A percentile compares a stretch with the other conserved stretches of the same genome.
Evolutionary conservation across 352 stramenopile species (phyloP).

Genomic region (Pythium chondricola): DNA sequence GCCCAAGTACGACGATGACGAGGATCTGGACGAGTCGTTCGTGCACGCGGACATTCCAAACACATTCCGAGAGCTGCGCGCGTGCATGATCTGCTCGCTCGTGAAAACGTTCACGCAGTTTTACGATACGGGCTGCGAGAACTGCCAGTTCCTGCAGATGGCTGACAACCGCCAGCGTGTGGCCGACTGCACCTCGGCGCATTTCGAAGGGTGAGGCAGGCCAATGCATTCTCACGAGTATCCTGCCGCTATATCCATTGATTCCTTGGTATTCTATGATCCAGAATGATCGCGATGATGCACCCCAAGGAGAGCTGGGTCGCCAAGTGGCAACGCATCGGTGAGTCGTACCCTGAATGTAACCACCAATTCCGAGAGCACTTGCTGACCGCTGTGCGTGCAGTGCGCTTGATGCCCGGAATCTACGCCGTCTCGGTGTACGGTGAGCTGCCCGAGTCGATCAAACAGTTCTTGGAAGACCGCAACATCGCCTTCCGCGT

Average conservation of each 20-base stretch:
- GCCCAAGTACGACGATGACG: slow-evolving; percentile 73
- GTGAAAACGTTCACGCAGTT: slow-evolving; percentile 89
- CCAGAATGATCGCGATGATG: slow-evolving; percentile 88
- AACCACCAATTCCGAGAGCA: not conserved
- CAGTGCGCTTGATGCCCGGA: slow-evolving; percentile 73
- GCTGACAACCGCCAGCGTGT: slow-evolving; percentile 85
- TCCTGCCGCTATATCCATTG: too few relatives aligned
- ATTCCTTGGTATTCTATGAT: too few relatives aligned
- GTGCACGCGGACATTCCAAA: slow-evolving; percentile 84
- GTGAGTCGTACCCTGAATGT: slow-evolving; percentile 16
- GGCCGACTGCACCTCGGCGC: slow-evolving; percentile 83
- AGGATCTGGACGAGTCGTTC: slow-evolving; percentile 73
- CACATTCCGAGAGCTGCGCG: slow-evolving; percentile 82
- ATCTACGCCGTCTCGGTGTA: slow-evolving; percentile 87
- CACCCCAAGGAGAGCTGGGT: slow-evolving; percentile 87
- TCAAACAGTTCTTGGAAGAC: slow-evolving; percentile 85
- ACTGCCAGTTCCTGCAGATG: slow-evolving; percentile 87
- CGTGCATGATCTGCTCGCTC: slow-evolving; percentile 86
- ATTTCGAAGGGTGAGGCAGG: slow-evolving; percentile 90
- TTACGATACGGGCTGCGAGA: slow-evolving; percentile 87
- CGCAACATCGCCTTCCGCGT: slow-evolving; percentile 82
- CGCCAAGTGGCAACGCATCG: slow-evolving; percentile 85
- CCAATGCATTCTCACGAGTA: too few relatives aligned
- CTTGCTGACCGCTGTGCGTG: not conserved
- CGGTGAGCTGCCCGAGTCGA: slow-evolving; percentile 79